Percentiles rank a stretch among this genome's conserved stretches.
Evolutionary conservation across 2,329 filamentous ascomycete genomes (phyloP).

Genomic region (Pseudopyricularia cyperi): DNA sequence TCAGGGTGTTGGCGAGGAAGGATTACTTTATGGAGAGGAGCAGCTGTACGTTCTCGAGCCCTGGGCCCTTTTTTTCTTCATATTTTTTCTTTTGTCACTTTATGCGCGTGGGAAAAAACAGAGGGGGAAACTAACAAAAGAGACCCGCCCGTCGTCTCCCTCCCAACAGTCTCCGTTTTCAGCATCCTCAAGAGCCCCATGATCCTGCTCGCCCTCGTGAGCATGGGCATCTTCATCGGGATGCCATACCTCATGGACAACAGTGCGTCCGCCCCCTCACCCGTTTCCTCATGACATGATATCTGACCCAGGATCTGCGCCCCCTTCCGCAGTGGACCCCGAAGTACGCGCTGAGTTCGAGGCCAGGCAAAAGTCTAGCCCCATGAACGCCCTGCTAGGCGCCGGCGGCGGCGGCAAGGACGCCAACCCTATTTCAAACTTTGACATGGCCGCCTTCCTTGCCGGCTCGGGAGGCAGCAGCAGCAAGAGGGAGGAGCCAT

Average conservation of each 20-base stretch:
- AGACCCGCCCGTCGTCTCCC: background rate
- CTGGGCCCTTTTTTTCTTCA: conserved; percentile 2
- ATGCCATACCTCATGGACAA: conserved; percentile 95
- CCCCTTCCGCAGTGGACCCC: conserved; percentile 66
- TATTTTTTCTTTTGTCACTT: conserved; percentile 17
- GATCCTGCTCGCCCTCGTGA: conserved; percentile 83
- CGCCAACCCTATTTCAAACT: conserved; percentile 32
- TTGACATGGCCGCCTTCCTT: conserved; percentile 52
- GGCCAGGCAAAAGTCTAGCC: conserved; percentile 67
- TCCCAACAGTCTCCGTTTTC: conserved; percentile 54
- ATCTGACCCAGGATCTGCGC: background rate
- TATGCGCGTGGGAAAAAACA: too few species aligned
- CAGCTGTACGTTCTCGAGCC: conserved; percentile 43
- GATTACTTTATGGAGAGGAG: conserved; percentile 65
- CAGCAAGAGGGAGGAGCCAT: conserved; percentile 26
- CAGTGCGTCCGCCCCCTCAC: conserved; percentile 46
- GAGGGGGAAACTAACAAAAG: background rate
- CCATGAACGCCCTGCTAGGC: conserved; percentile 45
- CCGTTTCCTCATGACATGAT: background rate
- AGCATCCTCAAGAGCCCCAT: conserved; percentile 86
- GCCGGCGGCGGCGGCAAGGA: conserved; percentile 21
- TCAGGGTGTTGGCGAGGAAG: conserved; percentile 50
- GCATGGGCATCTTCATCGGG: conserved; percentile 72
- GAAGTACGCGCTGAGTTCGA: conserved; percentile 90
- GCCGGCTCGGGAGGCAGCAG: conserved; percentile 29